Evolutionary conservation across 306 rosid genomes (phyloP).

Genomic region (Cicer arietinum): DNA sequence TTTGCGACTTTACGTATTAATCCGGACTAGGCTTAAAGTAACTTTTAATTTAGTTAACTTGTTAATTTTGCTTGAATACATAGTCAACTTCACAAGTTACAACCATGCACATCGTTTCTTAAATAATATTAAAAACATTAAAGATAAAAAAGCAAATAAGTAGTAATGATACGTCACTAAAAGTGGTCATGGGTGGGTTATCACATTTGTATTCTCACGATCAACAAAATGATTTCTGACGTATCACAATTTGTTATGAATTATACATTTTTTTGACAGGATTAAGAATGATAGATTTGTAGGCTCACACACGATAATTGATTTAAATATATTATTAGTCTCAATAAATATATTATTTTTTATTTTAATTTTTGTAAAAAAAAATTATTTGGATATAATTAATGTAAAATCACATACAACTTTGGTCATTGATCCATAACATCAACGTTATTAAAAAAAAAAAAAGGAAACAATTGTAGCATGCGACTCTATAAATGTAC

Average conservation of each 20-base stretch:
- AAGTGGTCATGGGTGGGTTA: background rate
- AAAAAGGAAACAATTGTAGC: too few species aligned
- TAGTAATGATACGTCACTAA: background rate
- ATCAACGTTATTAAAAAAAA: too few species aligned
- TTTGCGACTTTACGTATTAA: slow-evolving; percentile 21
- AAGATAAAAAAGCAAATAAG: background rate
- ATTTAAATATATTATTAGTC: background rate
- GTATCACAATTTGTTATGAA: background rate
- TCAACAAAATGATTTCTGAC: background rate
- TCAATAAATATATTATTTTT: too few species aligned
- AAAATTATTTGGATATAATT: too few species aligned
- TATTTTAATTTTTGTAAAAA: too few species aligned
- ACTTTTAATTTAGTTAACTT: slow-evolving; percentile 2
- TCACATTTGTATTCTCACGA: background rate
- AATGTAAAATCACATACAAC: too few species aligned
- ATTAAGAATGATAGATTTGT: background rate
- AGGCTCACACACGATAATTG: background rate
- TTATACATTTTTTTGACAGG: background rate
- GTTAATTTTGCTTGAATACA: background rate
- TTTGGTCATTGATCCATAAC: too few species aligned
- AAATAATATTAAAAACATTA: background rate
- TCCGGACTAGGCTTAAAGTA: slow-evolving; percentile 37
- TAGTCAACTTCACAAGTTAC: background rate
- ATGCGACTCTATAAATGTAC: too few species aligned
- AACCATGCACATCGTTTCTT: background rate